phyloP scores from a whole-genome alignment of 2,329 filamentous ascomycete genomes.

The Pseudonectria foliicola region DNA sequence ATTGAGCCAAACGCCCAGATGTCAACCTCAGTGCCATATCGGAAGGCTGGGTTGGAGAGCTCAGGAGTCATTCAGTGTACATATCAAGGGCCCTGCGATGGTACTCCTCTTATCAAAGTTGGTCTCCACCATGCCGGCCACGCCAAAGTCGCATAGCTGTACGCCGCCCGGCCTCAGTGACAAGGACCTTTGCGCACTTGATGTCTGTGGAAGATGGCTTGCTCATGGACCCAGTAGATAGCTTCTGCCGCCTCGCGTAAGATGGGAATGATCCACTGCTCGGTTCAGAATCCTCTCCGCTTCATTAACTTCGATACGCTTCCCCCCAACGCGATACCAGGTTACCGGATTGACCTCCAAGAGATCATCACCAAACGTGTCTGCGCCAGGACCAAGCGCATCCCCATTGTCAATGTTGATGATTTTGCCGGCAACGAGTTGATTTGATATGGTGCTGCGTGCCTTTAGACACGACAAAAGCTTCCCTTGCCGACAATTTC shows the following conservation, averaged over 20 bases:
- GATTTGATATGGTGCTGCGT: constrained; percentile 34
- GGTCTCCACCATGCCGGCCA: constrained; percentile 69
- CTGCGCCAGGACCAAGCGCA: constrained; percentile 48
- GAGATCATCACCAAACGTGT: constrained; percentile 56
- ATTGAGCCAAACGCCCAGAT: constrained; percentile 84
- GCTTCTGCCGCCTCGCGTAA: constrained; percentile 59
- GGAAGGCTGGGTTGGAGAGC: constrained; percentile 56
- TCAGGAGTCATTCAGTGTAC: constrained; percentile 89
- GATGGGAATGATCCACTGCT: constrained; percentile 64
- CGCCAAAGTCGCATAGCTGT: constrained; percentile 79
- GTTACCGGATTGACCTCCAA: constrained; percentile 59
- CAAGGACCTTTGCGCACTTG: constrained; percentile 72
- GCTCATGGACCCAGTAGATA: constrained; percentile 59
- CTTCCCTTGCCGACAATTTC: constrained; percentile 71
- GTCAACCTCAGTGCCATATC: constrained; percentile 67
- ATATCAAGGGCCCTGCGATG: constrained; percentile 72
- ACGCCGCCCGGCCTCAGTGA: constrained; percentile 70
- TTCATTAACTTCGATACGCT: constrained; percentile 70
- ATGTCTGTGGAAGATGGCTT: constrained; percentile 66
- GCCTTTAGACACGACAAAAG: constrained; percentile 72
- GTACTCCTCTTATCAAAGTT: constrained; percentile 72
- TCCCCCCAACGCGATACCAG: constrained; percentile 77
- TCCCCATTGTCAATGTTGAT: constrained; percentile 71
- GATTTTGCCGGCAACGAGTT: constrained; percentile 64
- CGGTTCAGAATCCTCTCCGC: constrained; percentile 59